Evolutionary conservation across 1,284 basidiomycete species (phyloP).

Genomic region (Sporisorium graminicola): DNA sequence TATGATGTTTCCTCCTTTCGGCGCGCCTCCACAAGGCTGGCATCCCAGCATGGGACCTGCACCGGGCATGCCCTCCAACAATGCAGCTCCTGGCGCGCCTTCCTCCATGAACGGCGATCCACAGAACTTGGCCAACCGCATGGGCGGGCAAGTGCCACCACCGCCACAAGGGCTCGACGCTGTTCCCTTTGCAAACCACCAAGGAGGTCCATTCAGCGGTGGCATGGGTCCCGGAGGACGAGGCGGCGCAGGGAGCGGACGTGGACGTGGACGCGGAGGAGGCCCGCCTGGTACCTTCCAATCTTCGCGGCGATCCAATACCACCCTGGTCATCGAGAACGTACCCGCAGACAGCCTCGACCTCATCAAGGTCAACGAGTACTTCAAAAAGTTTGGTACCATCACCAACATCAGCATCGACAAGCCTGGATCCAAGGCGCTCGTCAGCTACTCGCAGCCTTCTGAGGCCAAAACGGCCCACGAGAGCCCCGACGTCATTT

Average conservation of each 20-base stretch:
- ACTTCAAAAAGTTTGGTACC: constrained; percentile 92
- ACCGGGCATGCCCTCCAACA: constrained; percentile 27
- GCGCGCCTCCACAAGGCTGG: constrained; percentile 51
- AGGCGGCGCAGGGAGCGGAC: constrained; percentile 72
- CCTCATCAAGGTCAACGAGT: constrained; percentile 82
- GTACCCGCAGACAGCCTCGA: constrained; percentile 86
- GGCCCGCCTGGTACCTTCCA: constrained; percentile 73
- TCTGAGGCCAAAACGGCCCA: constrained; percentile 88
- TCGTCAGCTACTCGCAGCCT: constrained; percentile 88
- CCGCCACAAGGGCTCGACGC: constrained; percentile 21
- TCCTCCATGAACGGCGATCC: constrained; percentile 30
- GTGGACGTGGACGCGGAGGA: constrained; percentile 69
- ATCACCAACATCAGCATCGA: constrained; percentile 95
- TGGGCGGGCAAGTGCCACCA: constrained; percentile 30
- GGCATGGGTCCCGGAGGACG: constrained; percentile 31
- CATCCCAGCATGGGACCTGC: constrained; percentile 38
- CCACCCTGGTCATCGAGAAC: constrained; percentile 92
- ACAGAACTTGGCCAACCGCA: constrained; percentile 35
- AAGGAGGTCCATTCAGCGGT: constrained; percentile 22
- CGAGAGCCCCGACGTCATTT: constrained; percentile 92
- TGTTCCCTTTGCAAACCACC: constrained; percentile 7
- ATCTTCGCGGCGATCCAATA: constrained; percentile 72
- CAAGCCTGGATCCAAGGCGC: constrained; percentile 78
- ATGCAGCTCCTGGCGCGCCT: constrained; percentile 18
- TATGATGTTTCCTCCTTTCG: constrained; percentile 54